Base-by-base conservation (phyloP, 495 filamentous ascomycete species). In the Lasiosphaeriaceae sp. region DNA sequence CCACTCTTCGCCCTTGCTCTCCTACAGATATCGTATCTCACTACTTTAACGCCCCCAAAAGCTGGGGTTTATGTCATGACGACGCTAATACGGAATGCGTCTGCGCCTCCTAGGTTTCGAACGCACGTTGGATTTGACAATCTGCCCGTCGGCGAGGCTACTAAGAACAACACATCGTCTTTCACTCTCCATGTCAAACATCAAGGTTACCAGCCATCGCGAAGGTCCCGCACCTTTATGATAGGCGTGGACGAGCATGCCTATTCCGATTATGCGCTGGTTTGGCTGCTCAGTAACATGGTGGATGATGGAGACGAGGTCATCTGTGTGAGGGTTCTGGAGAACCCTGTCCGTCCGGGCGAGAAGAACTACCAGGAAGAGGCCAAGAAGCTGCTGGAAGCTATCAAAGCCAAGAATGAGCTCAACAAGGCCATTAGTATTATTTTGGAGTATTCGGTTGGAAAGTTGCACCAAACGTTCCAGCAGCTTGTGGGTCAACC, bases 261-360 rank as follows among this genome's bases (percentile, higher is more conserved):
- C 55, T 97, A 97, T 73, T 96, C 93, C 19, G 92, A 97, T 48
- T 95, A 90, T 74, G 94, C 94, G 9, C 78, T 98, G 12, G 86
- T 95, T 67, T 98, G 92, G 91, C 80, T 97, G 47, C 82, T 98
- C 24, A 90, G 95, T 65, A 92, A 96, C 66, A 77, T 97, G 59
- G 92, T 97, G 20, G 93, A 97, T 64, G 94, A 97, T 70, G 94
- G 95, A 11, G 94, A 98, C 66, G 90, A 97, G 72, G 89, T 98
- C 51, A 86, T 98, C 34, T 98, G 94, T 72, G 80, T 98, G 39
- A 81, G 90, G 31, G 94, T 96, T 6, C 82, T 97, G 39, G 93
- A 96, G 63, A 93, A 87, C 66, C 88, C 94, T 60, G 82, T 86
- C 48, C 88, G 87, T 49, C 82, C 83, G 22, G 75, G 90, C 22